Conservation (phyloP, 352 stramenopile species). For the Pythium utonaiense region DNA sequence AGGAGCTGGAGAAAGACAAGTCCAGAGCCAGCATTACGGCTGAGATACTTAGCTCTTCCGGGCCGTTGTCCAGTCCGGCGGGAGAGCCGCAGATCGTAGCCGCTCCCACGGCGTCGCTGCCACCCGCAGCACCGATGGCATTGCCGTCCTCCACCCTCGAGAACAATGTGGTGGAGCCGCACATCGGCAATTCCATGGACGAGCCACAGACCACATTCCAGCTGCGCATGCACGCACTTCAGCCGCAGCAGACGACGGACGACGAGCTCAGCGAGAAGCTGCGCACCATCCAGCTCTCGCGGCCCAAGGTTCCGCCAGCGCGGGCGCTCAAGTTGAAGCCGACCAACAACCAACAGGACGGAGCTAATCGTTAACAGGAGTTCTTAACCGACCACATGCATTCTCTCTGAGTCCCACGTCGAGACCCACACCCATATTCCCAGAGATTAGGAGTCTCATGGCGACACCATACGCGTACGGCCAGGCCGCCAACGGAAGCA, state of each 20-base stretch:
- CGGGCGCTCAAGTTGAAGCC: slow-evolving; percentile 35
- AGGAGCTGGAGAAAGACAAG: slow-evolving; percentile 38
- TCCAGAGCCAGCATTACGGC: background rate
- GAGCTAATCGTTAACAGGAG: slow-evolving; percentile 9
- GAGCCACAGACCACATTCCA: slow-evolving; percentile 8
- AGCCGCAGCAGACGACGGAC: slow-evolving; percentile 34
- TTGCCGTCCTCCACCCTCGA: background rate
- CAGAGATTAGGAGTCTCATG: slow-evolving; percentile 3
- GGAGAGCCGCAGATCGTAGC: background rate
- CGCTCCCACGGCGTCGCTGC: background rate
- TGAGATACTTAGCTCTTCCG: background rate
- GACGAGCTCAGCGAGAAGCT: slow-evolving; percentile 66
- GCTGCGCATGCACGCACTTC: slow-evolving; percentile 1
- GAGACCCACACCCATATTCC: slow-evolving; percentile 1
- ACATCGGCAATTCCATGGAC: background rate
- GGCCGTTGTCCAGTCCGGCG: background rate
- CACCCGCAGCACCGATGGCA: background rate
- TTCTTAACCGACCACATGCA: slow-evolving; percentile 22
- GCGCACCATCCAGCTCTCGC: slow-evolving; percentile 58
- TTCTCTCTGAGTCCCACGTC: slow-evolving; percentile 1
- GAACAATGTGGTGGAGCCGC: background rate
- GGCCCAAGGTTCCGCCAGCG: slow-evolving; percentile 36
- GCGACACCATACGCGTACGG: slow-evolving; percentile 1
- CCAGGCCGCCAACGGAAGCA: background rate
- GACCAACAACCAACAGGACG: slow-evolving; percentile 17